A percentile compares a stretch with the other conserved stretches of the same genome.
Evolutionary conservation across 2,329 filamentous ascomycete genomes (phyloP).

Genomic region (Elsinoe perseae): DNA sequence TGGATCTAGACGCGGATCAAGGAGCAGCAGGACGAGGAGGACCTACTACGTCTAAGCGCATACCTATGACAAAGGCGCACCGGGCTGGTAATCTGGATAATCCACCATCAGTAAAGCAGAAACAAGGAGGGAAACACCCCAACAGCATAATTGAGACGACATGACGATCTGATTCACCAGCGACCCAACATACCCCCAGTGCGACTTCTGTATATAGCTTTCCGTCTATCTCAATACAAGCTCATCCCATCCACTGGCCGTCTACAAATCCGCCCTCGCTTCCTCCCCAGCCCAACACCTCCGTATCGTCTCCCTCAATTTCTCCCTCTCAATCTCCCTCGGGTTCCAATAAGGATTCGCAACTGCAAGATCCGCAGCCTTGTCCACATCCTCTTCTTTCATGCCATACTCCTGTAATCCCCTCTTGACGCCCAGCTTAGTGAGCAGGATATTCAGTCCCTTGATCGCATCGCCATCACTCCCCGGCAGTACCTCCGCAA

Average conservation of each 20-base stretch:
- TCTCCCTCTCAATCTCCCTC: constrained; percentile 43
- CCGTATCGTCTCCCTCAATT: constrained; percentile 50
- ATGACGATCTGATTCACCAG: constrained; percentile 8
- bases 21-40: constrained; percentile 14
- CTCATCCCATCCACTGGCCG: not conserved
- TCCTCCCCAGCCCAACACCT: constrained; percentile 55
- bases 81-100: not conserved
- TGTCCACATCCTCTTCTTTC: constrained; percentile 54
- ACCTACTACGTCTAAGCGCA: constrained; percentile 13
- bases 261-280: constrained; percentile 44
- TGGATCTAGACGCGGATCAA: constrained; percentile 17
- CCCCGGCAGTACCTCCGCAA: constrained; percentile 49
- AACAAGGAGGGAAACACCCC: not conserved
- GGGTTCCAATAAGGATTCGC: constrained; percentile 55
- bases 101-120: not conserved
- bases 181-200: constrained; percentile 4
- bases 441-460: constrained; percentile 50
- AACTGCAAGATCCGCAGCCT: constrained; percentile 52
- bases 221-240: not conserved
- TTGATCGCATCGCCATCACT: constrained; percentile 52
- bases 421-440: constrained; percentile 47
- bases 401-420: constrained; percentile 50
- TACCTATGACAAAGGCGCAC: not conserved
- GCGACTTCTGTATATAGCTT: constrained; percentile 6
- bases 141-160: constrained; percentile 1